Base-by-base conservation (phyloP, 1,284 basidiomycete genomes). In the Microbotryum intermedium region DNA sequence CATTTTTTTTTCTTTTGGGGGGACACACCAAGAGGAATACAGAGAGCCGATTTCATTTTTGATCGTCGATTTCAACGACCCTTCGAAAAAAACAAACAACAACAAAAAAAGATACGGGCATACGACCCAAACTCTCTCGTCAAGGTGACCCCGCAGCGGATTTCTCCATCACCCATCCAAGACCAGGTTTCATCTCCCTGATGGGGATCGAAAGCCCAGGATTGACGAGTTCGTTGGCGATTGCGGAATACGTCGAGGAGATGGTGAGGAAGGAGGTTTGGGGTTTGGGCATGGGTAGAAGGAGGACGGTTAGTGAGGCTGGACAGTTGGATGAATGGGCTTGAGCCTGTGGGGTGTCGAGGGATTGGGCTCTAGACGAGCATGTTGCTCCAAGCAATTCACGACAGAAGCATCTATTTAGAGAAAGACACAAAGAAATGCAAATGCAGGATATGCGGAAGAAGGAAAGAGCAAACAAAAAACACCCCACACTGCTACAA, bases 101-200 rank as follows among this genome's bases (percentile, higher is more conserved):
- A 30, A 30, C 10, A 30, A 30, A 39, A 39, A 39, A 55, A 71
- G 70, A 97, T 73, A 85, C 86, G 25, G 94, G 94, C 2, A 84
- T 98, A 66, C 80, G 94, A 59, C 91, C 94, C 4, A 97, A 97
- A 74, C 78, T 97, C 18, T 82, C 84, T 6, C 81, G 83, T 1
- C 88, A 88, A 1, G 78, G 79, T 13, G 81, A 80, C 6, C 85
- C 84, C 1, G 94, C 97, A 73, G 83, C 86, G 66, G 94, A 98
- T 73, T 97, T 97, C 62, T 68, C 74, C 39, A 75, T 81, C 39
- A 69, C 72, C 7, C 76, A 77, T 4, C 62, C 69, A 4, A 64
- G 71, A 5, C 73, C 72, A 1, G 76, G 76, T 16, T 85, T 91
- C 84, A 79, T 91, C 64, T 88, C 80, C 71, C 75, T 93, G 65